Evolutionary conservation across 257 asterid genomes (phyloP).

Genomic region (Fraxinus cuspidata): DNA sequence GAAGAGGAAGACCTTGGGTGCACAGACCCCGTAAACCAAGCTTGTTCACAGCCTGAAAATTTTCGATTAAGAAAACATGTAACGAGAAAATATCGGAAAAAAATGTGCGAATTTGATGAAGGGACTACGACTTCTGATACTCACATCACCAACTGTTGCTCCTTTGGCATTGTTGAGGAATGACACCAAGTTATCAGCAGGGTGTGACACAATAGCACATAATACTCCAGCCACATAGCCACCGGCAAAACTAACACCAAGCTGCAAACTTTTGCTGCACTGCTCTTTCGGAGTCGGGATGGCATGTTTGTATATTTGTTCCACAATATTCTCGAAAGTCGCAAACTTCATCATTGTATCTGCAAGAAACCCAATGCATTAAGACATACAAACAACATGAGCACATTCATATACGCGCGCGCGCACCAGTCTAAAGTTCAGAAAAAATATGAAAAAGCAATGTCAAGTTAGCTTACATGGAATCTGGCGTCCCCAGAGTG

Average conservation of each 20-base stretch:
- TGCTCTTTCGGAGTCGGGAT: constrained; percentile 78
- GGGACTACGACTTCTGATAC: constrained; percentile 24
- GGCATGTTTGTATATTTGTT: constrained; percentile 61
- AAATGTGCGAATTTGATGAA: neutral
- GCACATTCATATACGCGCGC: too few species aligned
- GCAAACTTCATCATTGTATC: constrained; percentile 96
- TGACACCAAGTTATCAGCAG: constrained; percentile 84
- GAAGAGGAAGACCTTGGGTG: constrained; percentile 79
- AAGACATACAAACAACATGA: too few species aligned
- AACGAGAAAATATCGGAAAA: neutral
- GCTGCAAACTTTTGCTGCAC: constrained; percentile 66
- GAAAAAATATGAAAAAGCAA: neutral
- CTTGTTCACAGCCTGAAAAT: constrained; percentile 54
- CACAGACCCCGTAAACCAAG: constrained; percentile 61
- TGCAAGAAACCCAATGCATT: constrained; percentile 28
- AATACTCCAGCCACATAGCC: constrained; percentile 77
- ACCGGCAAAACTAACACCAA: constrained; percentile 76
- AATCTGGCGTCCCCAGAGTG: constrained; percentile 95
- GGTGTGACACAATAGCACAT: constrained; percentile 77
- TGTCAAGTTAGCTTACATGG: constrained; percentile 58
- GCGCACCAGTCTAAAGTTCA: neutral
- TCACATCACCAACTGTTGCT: constrained; percentile 70
- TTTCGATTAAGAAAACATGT: neutral
- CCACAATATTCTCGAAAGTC: constrained; percentile 74
- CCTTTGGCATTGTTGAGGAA: constrained; percentile 89